Evolutionary conservation across 352 stramenopile species (phyloP), one percentile per base, ranked within the genome.

Genomic region (Phytophthora brassicae): DNA sequence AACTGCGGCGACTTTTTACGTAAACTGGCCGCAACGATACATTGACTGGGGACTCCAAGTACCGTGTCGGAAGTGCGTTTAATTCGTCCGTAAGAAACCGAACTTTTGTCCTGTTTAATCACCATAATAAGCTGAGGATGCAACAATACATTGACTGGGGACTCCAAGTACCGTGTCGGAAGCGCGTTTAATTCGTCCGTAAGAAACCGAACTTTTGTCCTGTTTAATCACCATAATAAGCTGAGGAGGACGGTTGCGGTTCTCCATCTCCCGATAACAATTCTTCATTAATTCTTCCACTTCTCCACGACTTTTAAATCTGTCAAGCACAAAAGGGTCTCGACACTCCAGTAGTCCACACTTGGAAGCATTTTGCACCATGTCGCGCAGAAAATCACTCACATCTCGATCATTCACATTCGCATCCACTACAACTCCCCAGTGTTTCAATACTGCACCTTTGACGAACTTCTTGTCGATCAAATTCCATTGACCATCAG

Each of bases 401-500:
- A 86, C 55, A 11, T 75, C 71, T 3, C 55, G 67, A 22, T 63
- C 26, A 4, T 44, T 41, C 12, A 71, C 19, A 38, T 70, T 77
- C 0, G 75, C 66, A 6, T 74, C 56, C 6, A 90, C 58, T 7
- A 88, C 70, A 12, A 88, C 70, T 2, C 81, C 78, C 81, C 78
- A 90, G 44, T 79, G 81, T 1, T 50, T 28, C 7, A 90, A 41
- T 8, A 48, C 58, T 0, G 66, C 70, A 13, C 76, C 72, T 17
- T 77, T 47, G 8, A 89, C 76, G 45, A 94, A 86, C 47, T 68
- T 72, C 53, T 89, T 88, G 60, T 89, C 74, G 7, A 67, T 69
- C 53, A 95, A 51, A 60, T 91, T 93, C 86, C 86, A 95, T 19
- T 74, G 56, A 6, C 86, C 86, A 38, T 68, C 63, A 7, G 68